Base-by-base conservation (phyloP, 108 stramenopile genomes). In the Skeletonema potamos region DNA sequence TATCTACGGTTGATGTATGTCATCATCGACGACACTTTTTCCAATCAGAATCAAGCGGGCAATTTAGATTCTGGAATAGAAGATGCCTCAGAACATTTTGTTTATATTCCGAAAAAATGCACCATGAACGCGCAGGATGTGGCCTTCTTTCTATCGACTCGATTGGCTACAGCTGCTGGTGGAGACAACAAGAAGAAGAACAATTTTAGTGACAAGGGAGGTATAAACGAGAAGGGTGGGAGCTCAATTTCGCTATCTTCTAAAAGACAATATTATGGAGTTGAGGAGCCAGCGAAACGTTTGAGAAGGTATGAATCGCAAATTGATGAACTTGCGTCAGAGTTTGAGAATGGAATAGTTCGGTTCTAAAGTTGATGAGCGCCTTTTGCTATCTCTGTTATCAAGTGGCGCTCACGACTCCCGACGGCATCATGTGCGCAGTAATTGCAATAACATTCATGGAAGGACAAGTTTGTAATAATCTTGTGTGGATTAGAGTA, bases 331-430 rank as follows among this genome's bases (percentile, higher is more conserved):
- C 46, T 92, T 12, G 86, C 88, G 12, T 61, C 81, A n/a, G 87
- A 92, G 61, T 92, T 87, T 71, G 91, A 94, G 69, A 84, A 87
- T 24, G 84, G 90, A n/a, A 92, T 94, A 89, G 79, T 89, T 41
- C 79, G 93, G 33, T 94, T 89, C 73, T 94, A 20, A 15, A 15
- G 39, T 41, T n/a, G n/a, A n/a, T n/a, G n/a, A n/a, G n/a, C n/a
- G n/a, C n/a, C n/a, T n/a, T n/a, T n/a, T n/a, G n/a, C n/a, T n/a
- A n/a, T n/a, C n/a, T n/a, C n/a, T n/a, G n/a, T n/a, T n/a, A n/a
- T n/a, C n/a, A n/a, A n/a, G n/a, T n/a, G n/a, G n/a, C n/a, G n/a
- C n/a, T n/a, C n/a, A n/a, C n/a, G n/a, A n/a, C n/a, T n/a, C n/a
- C n/a, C n/a, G n/a, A n/a, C n/a, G n/a, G n/a, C n/a, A n/a, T n/a